Percentiles rank a stretch among this genome's conserved stretches.
Conservation (phyloP, 805 yeast species). For the Hanseniaspora hatyaiensis region DNA sequence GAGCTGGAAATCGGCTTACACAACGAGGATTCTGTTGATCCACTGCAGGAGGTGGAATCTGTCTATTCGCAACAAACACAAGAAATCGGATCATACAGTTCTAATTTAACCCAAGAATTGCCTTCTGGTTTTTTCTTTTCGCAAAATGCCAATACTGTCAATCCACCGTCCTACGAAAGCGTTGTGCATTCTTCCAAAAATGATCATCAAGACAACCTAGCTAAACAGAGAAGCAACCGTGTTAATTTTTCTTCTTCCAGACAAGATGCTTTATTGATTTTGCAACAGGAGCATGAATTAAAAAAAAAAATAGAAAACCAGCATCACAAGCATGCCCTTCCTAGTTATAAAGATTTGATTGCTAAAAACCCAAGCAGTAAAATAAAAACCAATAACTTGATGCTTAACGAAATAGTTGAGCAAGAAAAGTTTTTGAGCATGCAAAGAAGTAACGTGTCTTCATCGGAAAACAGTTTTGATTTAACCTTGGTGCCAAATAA, state of each 20-base stretch:
- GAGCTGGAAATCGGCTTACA: not conserved
- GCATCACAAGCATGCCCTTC: not conserved
- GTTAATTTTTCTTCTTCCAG: not conserved
- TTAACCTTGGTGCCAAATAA: not conserved
- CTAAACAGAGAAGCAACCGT: too few species aligned
- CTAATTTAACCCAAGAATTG: conserved; percentile 3
- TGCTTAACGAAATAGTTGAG: not conserved
- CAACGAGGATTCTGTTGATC: not conserved
- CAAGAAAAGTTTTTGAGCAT: not conserved
- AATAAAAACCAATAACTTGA: not conserved
- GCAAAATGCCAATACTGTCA: not conserved
- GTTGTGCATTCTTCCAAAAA: not conserved
- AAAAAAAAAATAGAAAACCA: not conserved
- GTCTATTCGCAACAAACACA: not conserved
- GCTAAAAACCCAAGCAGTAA: conserved; percentile 8
- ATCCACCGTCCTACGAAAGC: conserved; percentile 6
- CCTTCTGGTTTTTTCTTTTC: not conserved
- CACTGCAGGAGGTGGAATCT: not conserved
- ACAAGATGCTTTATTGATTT: not conserved
- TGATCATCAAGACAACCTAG: too few species aligned
- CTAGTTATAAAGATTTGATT: not conserved
- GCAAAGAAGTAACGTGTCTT: not conserved
- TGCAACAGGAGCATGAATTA: not conserved
- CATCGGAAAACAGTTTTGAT: not conserved
- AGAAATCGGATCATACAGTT: not conserved